Percentiles rank a stretch among this genome's conserved stretches.
phyloP scores from a whole-genome alignment of 345 rosid genomes.

The Corchorus olitorius region DNA sequence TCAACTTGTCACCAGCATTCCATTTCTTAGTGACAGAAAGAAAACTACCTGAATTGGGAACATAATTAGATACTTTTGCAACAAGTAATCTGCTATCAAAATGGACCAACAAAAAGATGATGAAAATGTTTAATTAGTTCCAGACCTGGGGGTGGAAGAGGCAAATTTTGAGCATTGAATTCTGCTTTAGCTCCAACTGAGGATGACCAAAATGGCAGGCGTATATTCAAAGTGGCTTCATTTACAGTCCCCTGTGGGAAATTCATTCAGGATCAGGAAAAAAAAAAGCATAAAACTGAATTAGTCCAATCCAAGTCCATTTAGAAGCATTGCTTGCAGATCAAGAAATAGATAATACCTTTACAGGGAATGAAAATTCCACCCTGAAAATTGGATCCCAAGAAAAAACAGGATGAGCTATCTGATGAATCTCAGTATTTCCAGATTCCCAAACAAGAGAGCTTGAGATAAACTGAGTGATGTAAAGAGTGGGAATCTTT shows the following conservation, averaged over 20 bases:
- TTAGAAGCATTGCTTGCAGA: neutral
- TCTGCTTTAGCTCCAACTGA: conserved; percentile 53
- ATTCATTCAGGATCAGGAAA: neutral
- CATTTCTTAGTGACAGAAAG: conserved; percentile 48
- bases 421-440: conserved; percentile 51
- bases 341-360: neutral
- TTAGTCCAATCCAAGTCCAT: too few relatives aligned
- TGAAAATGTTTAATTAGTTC: neutral
- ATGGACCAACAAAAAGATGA: neutral
- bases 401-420: conserved; percentile 64
- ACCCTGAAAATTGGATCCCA: conserved; percentile 51
- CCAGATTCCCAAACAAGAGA: conserved; percentile 65
- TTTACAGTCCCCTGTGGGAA: conserved; percentile 45
- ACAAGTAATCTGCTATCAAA: neutral
- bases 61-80: neutral
- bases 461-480: conserved; percentile 84
- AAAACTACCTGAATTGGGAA: conserved; percentile 51
- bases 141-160: conserved; percentile 66
- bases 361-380: conserved; percentile 23
- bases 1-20: conserved; percentile 55
- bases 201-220: conserved; percentile 72
- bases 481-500: conserved; percentile 60
- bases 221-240: conserved; percentile 59
- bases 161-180: conserved; percentile 49
- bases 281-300: neutral